phyloP scores from a whole-genome alignment of 2,329 filamentous ascomycete genomes.

The Verticillium nubilum region DNA sequence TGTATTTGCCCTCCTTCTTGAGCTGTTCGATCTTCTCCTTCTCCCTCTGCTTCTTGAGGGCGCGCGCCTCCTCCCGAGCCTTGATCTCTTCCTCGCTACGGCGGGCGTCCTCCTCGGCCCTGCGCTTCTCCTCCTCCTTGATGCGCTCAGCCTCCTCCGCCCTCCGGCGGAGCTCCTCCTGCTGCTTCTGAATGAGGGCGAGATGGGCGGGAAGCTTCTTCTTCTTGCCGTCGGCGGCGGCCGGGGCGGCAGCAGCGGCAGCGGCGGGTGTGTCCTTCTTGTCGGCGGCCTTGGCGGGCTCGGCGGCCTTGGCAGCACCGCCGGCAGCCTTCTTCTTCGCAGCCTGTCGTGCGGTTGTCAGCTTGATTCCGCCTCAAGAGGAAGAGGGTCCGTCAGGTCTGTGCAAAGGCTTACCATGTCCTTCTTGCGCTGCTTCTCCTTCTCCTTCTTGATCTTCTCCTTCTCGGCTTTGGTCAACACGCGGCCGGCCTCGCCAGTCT shows the following conservation, averaged over 20 bases:
- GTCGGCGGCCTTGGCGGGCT: slow-evolving; percentile 47
- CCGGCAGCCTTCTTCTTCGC: slow-evolving; percentile 68
- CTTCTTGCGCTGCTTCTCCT: slow-evolving; percentile 97
- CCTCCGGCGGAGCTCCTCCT: slow-evolving; percentile 64
- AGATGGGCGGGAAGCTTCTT: slow-evolving; percentile 84
- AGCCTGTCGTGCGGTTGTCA: slow-evolving; percentile 46
- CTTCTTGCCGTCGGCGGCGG: slow-evolving; percentile 54
- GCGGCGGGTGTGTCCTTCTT: slow-evolving; percentile 42
- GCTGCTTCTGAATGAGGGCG: slow-evolving; percentile 71
- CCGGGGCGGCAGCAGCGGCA: slow-evolving; percentile 20
- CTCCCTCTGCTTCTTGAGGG: slow-evolving; percentile 77
- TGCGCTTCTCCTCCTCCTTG: slow-evolving; percentile 58
- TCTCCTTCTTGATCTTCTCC: slow-evolving; percentile 95
- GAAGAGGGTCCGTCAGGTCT: not conserved
- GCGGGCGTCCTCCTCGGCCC: slow-evolving; percentile 61
- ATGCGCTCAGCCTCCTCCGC: slow-evolving; percentile 59
- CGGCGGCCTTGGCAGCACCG: slow-evolving; percentile 36
- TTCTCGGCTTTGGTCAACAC: slow-evolving; percentile 97
- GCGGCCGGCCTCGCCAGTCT: slow-evolving; percentile 52
- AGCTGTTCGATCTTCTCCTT: slow-evolving; percentile 82
- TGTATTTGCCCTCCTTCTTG: slow-evolving; percentile 81
- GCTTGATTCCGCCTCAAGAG: not conserved
- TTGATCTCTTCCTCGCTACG: slow-evolving; percentile 61
- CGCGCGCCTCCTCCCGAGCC: slow-evolving; percentile 66
- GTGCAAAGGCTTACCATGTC: slow-evolving; percentile 64